A percentile compares a stretch with the other conserved stretches of the same genome.
These are phyloP conservation scores for Pythium biforme DNA, from an alignment of 352 stramenopile genomes.

Conservation along the genomic window DNA sequence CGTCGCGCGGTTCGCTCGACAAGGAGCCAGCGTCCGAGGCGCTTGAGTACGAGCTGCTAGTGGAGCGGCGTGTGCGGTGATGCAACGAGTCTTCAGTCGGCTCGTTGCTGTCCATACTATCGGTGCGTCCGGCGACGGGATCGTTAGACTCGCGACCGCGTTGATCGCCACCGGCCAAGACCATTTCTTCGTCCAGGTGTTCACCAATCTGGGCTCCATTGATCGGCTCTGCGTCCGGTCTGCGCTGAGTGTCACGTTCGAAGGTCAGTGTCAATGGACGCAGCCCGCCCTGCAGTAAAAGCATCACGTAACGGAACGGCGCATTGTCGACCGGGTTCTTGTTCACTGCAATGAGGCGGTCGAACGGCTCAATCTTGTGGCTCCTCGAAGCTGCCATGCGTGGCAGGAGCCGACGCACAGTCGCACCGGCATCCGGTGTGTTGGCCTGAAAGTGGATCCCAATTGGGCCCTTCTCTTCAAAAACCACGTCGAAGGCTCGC, in stretches of 20 bases:
- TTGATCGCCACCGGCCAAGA: constrained; percentile 38
- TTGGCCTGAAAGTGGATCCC: constrained; percentile 85
- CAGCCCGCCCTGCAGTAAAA: constrained; percentile 73
- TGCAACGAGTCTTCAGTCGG: constrained; percentile 8
- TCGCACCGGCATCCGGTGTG: constrained; percentile 58
- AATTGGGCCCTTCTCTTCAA: constrained; percentile 68
- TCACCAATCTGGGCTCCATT: neutral
- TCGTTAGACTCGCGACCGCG: constrained; percentile 15
- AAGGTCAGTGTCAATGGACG: constrained; percentile 80
- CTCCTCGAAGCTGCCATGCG: constrained; percentile 56
- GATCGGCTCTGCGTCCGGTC: neutral
- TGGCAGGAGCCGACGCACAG: constrained; percentile 53
- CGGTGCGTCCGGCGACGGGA: constrained; percentile 17
- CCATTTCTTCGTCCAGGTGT: constrained; percentile 60
- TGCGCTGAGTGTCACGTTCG: constrained; percentile 34
- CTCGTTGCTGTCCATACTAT: constrained; percentile 1
- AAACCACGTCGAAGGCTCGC: constrained; percentile 63
- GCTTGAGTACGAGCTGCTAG: constrained; percentile 4
- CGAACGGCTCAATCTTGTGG: constrained; percentile 50
- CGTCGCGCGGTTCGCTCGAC: constrained; percentile 24
- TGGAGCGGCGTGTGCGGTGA: neutral
- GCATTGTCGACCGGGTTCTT: constrained; percentile 60
- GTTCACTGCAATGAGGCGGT: constrained; percentile 79
- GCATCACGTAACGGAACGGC: constrained; percentile 80
- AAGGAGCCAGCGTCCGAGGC: constrained; percentile 15